These are phyloP conservation scores for Chlamydomonas incerta DNA, from an alignment of 139 green algal species.

Conservation along the genomic window DNA sequence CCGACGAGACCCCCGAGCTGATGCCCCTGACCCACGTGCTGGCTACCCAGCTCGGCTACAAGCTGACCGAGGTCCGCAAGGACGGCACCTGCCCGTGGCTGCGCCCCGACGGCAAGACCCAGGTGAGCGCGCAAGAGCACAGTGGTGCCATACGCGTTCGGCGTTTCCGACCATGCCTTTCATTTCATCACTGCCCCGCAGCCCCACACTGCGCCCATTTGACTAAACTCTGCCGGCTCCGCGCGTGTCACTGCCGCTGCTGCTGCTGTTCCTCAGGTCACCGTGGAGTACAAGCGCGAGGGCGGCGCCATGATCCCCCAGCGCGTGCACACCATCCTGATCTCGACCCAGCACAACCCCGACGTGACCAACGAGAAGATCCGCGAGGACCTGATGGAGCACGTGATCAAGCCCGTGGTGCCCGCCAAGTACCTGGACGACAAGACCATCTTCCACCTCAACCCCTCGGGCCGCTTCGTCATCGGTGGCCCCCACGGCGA, in stretches of 20 bases:
- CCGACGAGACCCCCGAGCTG: constrained; percentile 97
- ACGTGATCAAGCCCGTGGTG: constrained; percentile 99
- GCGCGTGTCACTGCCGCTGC: neutral
- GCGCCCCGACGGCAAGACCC: constrained; percentile 98
- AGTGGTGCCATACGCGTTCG: too few relatives aligned
- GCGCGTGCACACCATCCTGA: constrained; percentile 99
- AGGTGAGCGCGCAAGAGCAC: too few relatives aligned
- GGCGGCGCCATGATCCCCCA: constrained; percentile 93
- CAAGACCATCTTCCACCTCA: constrained; percentile 99
- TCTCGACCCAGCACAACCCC: constrained; percentile 96
- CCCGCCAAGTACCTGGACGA: constrained; percentile 98
- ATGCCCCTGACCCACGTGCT: constrained; percentile 99
- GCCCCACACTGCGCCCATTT: too few relatives aligned
- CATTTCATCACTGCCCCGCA: too few relatives aligned
- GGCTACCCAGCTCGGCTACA: constrained; percentile 94
- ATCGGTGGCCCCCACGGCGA: constrained; percentile 98
- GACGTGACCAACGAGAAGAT: constrained; percentile 99
- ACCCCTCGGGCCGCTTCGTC: constrained; percentile 97
- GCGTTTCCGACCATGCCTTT: too few relatives aligned
- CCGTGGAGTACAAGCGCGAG: constrained; percentile 98
- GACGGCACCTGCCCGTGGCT: constrained; percentile 94
- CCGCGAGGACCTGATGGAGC: constrained; percentile 91
- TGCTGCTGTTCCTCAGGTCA: constrained; percentile 89
- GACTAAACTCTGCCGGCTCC: too few relatives aligned
- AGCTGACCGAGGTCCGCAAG: constrained; percentile 92